Evolutionary conservation across 2,329 filamentous ascomycete genomes (phyloP).

Genomic region (Cadophora gregata): DNA sequence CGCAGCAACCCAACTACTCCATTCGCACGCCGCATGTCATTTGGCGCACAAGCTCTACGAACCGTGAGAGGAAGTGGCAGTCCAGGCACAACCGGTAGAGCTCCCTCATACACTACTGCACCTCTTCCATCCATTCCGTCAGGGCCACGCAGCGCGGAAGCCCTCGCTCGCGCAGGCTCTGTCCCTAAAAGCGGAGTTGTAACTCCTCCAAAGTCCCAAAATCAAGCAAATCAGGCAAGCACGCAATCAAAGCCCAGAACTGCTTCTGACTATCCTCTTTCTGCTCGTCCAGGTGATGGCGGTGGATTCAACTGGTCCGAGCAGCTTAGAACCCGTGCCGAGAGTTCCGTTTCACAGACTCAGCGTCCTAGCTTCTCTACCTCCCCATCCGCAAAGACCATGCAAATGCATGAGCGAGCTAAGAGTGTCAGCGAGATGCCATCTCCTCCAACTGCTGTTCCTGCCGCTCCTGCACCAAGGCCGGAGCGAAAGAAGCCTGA

Average conservation of each 20-base stretch:
- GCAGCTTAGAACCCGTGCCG: conserved; percentile 89
- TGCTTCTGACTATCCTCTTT: conserved; percentile 66
- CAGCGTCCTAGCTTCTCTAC: conserved; percentile 62
- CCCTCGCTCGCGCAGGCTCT: conserved; percentile 25
- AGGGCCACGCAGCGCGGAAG: conserved; percentile 33
- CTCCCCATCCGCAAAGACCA: conserved; percentile 45
- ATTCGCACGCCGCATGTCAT: conserved; percentile 86
- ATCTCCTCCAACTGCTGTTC: conserved; percentile 54
- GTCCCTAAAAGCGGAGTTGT: conserved; percentile 35
- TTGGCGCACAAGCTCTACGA: conserved; percentile 74
- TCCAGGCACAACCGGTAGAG: conserved; percentile 42
- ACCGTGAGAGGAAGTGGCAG: conserved; percentile 46
- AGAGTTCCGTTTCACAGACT: conserved; percentile 70
- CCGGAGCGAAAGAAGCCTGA: conserved; percentile 73
- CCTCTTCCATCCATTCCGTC: conserved; percentile 40
- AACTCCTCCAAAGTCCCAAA: conserved; percentile 37
- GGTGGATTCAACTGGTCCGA: conserved; percentile 94
- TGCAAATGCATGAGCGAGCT: conserved; percentile 64
- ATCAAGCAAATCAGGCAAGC: conserved; percentile 58
- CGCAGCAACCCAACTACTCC: conserved; percentile 72
- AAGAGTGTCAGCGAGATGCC: conserved; percentile 73
- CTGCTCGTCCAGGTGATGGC: conserved; percentile 77
- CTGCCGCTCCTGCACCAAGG: conserved; percentile 52
- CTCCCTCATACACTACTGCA: conserved; percentile 40
- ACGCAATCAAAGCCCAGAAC: conserved; percentile 60